A percentile compares a stretch with the other conserved stretches of the same genome.
Evolutionary conservation across 345 rosid genomes (phyloP).

Genomic region (Ricinus communis): DNA sequence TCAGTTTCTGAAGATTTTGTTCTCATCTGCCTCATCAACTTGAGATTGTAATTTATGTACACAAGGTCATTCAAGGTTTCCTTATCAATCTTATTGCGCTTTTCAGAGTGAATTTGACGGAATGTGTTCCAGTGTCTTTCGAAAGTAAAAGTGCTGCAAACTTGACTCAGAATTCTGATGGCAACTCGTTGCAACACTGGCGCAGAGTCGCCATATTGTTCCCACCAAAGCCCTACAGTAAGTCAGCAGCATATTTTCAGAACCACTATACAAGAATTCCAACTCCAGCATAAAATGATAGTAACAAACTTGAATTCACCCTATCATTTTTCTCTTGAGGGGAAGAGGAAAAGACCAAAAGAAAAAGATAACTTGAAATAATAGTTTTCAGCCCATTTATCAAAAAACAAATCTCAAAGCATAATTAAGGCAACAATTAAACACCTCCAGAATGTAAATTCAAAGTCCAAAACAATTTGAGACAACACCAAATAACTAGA

Average conservation of each 20-base stretch:
- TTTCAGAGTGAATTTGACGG: slow-evolving; percentile 83
- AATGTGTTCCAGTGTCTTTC: slow-evolving; percentile 76
- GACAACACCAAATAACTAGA: too few relatives aligned
- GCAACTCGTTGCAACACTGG: slow-evolving; percentile 83
- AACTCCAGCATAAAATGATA: not conserved
- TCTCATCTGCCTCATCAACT: slow-evolving; percentile 57
- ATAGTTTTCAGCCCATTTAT: not conserved
- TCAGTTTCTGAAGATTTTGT: slow-evolving; percentile 51
- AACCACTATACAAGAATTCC: slow-evolving; percentile 1
- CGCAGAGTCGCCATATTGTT: slow-evolving; percentile 88
- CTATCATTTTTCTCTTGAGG: not conserved
- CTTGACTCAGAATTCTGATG: slow-evolving; percentile 78
- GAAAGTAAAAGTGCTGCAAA: slow-evolving; percentile 71
- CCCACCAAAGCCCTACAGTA: slow-evolving; percentile 89
- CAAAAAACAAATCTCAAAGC: not conserved
- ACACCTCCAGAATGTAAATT: too few relatives aligned
- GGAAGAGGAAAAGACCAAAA: not conserved
- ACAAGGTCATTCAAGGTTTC: slow-evolving; percentile 63
- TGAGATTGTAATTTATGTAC: slow-evolving; percentile 73
- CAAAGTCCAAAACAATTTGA: too few relatives aligned
- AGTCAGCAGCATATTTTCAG: slow-evolving; percentile 2
- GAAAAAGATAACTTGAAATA: too few relatives aligned
- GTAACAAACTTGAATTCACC: not conserved
- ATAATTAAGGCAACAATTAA: not conserved
- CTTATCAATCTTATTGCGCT: slow-evolving; percentile 79